Percentiles rank a stretch among this genome's conserved stretches.
These are phyloP conservation scores for Enterospora canceri DNA, from an alignment of 371 early-diverging fungal genomes.

Conservation along the genomic window DNA sequence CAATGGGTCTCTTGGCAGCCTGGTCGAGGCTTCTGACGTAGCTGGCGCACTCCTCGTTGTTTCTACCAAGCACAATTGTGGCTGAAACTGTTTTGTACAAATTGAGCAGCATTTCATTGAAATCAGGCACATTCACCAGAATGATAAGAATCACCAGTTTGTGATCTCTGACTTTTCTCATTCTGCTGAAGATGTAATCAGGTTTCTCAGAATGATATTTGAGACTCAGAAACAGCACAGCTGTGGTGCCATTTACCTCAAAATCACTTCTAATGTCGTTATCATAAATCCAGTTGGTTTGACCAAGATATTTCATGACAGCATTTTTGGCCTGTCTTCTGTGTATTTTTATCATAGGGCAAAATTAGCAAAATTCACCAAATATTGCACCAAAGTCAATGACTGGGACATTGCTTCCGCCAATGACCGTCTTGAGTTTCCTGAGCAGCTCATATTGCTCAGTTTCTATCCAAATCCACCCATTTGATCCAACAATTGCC, in stretches of 20 bases:
- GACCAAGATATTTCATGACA: constrained; percentile 32
- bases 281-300: constrained; percentile 34
- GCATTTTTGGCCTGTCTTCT: constrained; percentile 37
- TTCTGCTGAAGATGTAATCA: constrained; percentile 49
- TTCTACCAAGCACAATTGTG: constrained; percentile 34
- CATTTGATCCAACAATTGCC: constrained; percentile 81
- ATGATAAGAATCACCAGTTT: constrained; percentile 39
- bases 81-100: constrained; percentile 15
- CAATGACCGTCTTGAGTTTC: neutral
- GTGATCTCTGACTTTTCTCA: constrained; percentile 36
- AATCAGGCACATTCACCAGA: constrained; percentile 37
- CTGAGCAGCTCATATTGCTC: constrained; percentile 51
- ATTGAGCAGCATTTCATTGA: constrained; percentile 16
- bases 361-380: neutral
- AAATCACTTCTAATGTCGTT: constrained; percentile 35
- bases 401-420: neutral
- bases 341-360: constrained; percentile 44
- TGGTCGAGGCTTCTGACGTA: constrained; percentile 42
- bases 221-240: constrained; percentile 47
- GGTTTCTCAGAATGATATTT: constrained; percentile 45
- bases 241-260: constrained; percentile 32
- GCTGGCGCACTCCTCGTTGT: constrained; percentile 42
- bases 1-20: constrained; percentile 16
- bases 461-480: constrained; percentile 59
- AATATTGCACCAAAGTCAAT: neutral